Percentiles rank a stretch among this genome's conserved stretches.
Conservation (phyloP, 2,329 filamentous ascomycete genomes). For the Aspergillus flavus region DNA sequence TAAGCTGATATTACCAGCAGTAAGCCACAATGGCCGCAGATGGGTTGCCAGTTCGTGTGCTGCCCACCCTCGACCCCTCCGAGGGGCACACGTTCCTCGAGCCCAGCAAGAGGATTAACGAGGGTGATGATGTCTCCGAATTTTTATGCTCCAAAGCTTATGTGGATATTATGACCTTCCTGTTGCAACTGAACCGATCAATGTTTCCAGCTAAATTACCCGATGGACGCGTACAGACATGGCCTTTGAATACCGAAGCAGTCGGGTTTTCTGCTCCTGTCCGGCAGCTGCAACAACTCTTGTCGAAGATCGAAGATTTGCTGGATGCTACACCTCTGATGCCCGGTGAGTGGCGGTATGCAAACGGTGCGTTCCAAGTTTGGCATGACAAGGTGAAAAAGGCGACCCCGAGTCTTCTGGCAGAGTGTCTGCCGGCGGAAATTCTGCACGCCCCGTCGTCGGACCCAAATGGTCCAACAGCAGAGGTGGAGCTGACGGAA, state of each 20-base stretch:
- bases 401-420: slow-evolving; percentile 59
- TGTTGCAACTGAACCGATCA: slow-evolving; percentile 86
- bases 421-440: slow-evolving; percentile 56
- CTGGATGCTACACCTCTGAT: slow-evolving; percentile 82
- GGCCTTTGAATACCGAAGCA: slow-evolving; percentile 47
- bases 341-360: slow-evolving; percentile 83
- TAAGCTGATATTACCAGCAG: neutral
- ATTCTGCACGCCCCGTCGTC: slow-evolving; percentile 43
- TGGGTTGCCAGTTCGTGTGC: slow-evolving; percentile 36
- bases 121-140: slow-evolving; percentile 75
- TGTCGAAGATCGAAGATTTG: slow-evolving; percentile 66
- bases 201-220: slow-evolving; percentile 70
- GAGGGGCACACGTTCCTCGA: slow-evolving; percentile 61
- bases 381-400: slow-evolving; percentile 75
- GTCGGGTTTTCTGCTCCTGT: slow-evolving; percentile 60
- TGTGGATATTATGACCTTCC: slow-evolving; percentile 80
- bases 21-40: slow-evolving; percentile 25
- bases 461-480: slow-evolving; percentile 44
- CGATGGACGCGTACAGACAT: slow-evolving; percentile 50
- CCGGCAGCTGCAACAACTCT: slow-evolving; percentile 64
- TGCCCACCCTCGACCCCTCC: slow-evolving; percentile 50
- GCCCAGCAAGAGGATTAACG: slow-evolving; percentile 81
- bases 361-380: slow-evolving; percentile 84
- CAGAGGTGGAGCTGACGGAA: slow-evolving; percentile 68
- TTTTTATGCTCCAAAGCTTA: slow-evolving; percentile 85